Evolutionary conservation across 2,329 filamentous ascomycete species (phyloP), one percentile per base, ranked within the genome.

Genomic region (Alternaria gaisen): DNA sequence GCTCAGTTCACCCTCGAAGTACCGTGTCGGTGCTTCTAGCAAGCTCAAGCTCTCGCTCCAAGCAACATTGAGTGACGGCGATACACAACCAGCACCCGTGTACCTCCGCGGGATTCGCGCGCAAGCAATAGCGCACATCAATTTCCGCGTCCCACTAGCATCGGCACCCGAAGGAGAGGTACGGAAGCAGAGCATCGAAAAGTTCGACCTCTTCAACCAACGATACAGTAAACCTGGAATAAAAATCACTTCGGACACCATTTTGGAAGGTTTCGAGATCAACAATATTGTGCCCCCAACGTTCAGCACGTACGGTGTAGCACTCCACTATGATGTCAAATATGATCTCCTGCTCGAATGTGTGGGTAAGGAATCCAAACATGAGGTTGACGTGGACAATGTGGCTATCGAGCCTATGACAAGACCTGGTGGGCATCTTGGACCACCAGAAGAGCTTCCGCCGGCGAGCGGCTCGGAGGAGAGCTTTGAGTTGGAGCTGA

Each of bases 81-180:
- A 54, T 3, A 30, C 38, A 8, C 57, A 42, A 5, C 63, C 66
- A 26, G 58, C 66, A 14, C 57, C 65, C 5, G 51, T 71, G 16
- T 58, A 53, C 38, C 67, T 71, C 18, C 70, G 64, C n/a, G 63
- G 69, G 32, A 67, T 72, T 32, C 61, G 65, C 28, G 69, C 65
- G 10, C 64, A 64, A 47, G 66, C 64, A 11, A 54, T 54, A 2
- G 62, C 64, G 3, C 58, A 58, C 34, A 65, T 70, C 34, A 36
- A 32, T 34, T 65, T 62, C 28, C 69, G 67, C n/a, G 58, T 70
- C 4, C 67, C 62, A 20, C 34, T 61, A 14, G 56, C 48, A 5
- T 62, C 24, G 24, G 56, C 56, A 16, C 24, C 65, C 1, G 53
- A 60, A 9, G 57, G 52, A 30, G 60, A 67, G 38, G 41, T 62